Percentiles rank a stretch among this genome's conserved stretches.
Conservation (phyloP, 148 eudicot species). For the Selenicereus undatus region DNA sequence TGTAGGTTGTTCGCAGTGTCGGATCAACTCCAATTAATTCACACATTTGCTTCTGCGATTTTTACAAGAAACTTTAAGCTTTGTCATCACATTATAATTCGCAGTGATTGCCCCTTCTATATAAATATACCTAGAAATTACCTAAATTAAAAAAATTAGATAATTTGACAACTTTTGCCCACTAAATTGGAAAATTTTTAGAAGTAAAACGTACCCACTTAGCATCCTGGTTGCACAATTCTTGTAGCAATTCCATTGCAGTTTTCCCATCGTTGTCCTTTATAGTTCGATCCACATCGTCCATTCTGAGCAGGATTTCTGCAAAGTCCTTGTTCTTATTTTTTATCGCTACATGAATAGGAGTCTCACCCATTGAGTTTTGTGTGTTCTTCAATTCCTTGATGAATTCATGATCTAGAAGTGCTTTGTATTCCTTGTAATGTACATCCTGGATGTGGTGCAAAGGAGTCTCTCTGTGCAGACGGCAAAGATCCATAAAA, state of each 20-base stretch:
- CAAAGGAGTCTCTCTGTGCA: constrained; percentile 9
- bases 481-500: constrained; percentile 1
- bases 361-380: constrained; percentile 11
- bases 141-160: too few relatives aligned
- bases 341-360: constrained; percentile 13
- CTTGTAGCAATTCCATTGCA: constrained; percentile 6
- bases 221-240: not conserved
- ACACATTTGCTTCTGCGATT: not conserved
- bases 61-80: not conserved
- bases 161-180: too few relatives aligned
- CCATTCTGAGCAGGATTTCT: not conserved
- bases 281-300: constrained; percentile 1
- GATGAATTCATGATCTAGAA: constrained; percentile 1
- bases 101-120: too few relatives aligned
- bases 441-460: not conserved
- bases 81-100: too few relatives aligned
- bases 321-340: not conserved
- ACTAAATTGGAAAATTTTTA: too few relatives aligned
- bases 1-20: not conserved
- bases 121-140: too few relatives aligned
- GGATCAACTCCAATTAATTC: not conserved
- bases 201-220: not conserved
- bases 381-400: constrained; percentile 12
- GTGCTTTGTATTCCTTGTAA: constrained; percentile 10
- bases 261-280: not conserved